A percentile compares a stretch with the other conserved stretches of the same genome.
These are phyloP conservation scores for Hyaloscypha hepaticicola DNA, from an alignment of 495 filamentous ascomycete species.

Conservation along the genomic window DNA sequence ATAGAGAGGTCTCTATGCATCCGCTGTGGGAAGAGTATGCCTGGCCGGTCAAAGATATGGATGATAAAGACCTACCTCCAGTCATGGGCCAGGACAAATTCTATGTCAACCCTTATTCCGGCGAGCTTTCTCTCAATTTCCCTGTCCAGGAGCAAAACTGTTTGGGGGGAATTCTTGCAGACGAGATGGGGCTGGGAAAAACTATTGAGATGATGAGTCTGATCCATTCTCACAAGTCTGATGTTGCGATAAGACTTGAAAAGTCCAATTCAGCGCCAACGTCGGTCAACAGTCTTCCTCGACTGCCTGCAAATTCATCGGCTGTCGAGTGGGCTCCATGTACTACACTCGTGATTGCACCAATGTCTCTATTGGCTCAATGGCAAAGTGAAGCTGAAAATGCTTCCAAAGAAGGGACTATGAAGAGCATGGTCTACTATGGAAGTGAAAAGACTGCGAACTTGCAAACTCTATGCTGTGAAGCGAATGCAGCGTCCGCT, in stretches of 20 bases:
- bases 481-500: constrained; percentile 67
- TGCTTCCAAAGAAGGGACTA: constrained; percentile 74
- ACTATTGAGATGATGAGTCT: constrained; percentile 97
- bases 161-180: constrained; percentile 87
- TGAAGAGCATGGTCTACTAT: constrained; percentile 89
- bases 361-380: constrained; percentile 89
- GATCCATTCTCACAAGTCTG: constrained; percentile 78
- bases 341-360: constrained; percentile 92
- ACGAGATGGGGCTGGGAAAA: constrained; percentile 91
- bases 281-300: constrained; percentile 56
- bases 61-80: constrained; percentile 68
- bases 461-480: constrained; percentile 72
- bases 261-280: constrained; percentile 32
- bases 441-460: constrained; percentile 78
- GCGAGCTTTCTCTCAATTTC: constrained; percentile 90
- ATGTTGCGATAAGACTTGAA: constrained; percentile 38
- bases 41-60: constrained; percentile 86
- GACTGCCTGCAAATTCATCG: constrained; percentile 53
- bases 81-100: constrained; percentile 68
- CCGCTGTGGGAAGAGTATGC: constrained; percentile 94
- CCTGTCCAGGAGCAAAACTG: constrained; percentile 93
- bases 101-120: constrained; percentile 96
- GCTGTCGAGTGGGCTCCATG: constrained; percentile 69
- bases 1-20: constrained; percentile 79
- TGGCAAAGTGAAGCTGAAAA: constrained; percentile 95